These are phyloP conservation scores for Stephanocyclus meneghinianus DNA, from an alignment of 352 stramenopile genomes.

Conservation along the genomic window DNA sequence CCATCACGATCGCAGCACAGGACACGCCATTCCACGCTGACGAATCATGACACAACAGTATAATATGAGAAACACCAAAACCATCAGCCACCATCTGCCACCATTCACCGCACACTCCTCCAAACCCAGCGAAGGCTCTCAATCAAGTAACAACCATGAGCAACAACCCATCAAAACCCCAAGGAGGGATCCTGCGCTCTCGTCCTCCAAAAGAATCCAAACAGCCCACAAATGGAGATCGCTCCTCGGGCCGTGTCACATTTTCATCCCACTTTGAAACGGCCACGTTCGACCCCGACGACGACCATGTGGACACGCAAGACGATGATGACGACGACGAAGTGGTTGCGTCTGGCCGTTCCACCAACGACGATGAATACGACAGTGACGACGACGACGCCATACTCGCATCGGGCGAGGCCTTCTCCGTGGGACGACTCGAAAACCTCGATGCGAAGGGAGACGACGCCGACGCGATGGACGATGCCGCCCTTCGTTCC, in stretches of 20 bases:
- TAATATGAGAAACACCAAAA: too few species aligned
- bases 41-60: too few species aligned
- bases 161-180: constrained; percentile 23
- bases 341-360: background rate
- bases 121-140: background rate
- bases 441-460: background rate
- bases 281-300: background rate
- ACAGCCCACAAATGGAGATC: constrained; percentile 1
- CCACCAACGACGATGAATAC: constrained; percentile 21
- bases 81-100: background rate
- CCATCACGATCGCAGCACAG: too few species aligned
- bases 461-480: constrained; percentile 9
- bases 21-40: too few species aligned
- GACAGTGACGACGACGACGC: constrained; percentile 56
- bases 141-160: constrained; percentile 21
- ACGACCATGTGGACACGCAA: background rate
- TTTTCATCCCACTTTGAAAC: constrained; percentile 26
- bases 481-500: constrained; percentile 28
- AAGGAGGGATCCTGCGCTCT: constrained; percentile 29
- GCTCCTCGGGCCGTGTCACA: constrained; percentile 1
- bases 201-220: constrained; percentile 5
- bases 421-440: constrained; percentile 9
- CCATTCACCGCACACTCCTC: background rate
- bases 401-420: constrained; percentile 47
- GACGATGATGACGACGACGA: constrained; percentile 19